Evolutionary conservation across 208 protist species (phyloP), one percentile per base, ranked within the genome.

Genomic region (Wallacemonas rigidus): DNA sequence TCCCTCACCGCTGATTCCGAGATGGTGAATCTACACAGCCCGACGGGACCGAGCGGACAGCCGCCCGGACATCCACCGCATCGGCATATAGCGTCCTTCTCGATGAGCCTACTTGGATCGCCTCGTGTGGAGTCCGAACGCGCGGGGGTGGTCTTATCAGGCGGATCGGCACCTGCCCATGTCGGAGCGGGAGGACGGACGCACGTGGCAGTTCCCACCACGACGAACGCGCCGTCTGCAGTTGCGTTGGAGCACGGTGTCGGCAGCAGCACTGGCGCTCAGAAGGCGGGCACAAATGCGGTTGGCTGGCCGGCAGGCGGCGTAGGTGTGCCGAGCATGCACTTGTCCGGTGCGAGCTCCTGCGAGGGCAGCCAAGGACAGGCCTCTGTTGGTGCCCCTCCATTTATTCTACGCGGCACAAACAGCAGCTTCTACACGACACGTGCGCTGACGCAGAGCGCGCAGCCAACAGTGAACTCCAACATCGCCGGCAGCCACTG

Each of bases 391-490:
- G 45, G 69, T 41, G 65, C 69, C 2, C 54, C 67, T 1, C 69
- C 65, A 2, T 26, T 74, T 14, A 51, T 14, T 58, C 26, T 69
- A n/a, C 63, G 63, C 26, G 69, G 73, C 36, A 65, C 67, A 7
- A 69, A 41, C 67, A 61, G 17, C 67, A 75, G 62, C 14, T 67
- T 35, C 17, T 74, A 82, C 74, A 73, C 74, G 0, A 65, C 65
- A 3, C 74, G 58, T 35, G 77, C 78, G 12, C 7, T 62, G 56
- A 62, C 56, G 8, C 56, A n/a, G 8, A 62, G 6, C 38, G 5
- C 43, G 45, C 45, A 6, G 8, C 45, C 45, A 6, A 14, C 45
- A 6, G 45, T 50, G 45, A 12, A 6, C 45, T 48, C 56, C 56
- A 41, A 38, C 56, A 62, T 6, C 56, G 2, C 56, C 5, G 56